Conservation (phyloP, 345 rosid genomes). For the Zanthoxylum bungeanum region DNA sequence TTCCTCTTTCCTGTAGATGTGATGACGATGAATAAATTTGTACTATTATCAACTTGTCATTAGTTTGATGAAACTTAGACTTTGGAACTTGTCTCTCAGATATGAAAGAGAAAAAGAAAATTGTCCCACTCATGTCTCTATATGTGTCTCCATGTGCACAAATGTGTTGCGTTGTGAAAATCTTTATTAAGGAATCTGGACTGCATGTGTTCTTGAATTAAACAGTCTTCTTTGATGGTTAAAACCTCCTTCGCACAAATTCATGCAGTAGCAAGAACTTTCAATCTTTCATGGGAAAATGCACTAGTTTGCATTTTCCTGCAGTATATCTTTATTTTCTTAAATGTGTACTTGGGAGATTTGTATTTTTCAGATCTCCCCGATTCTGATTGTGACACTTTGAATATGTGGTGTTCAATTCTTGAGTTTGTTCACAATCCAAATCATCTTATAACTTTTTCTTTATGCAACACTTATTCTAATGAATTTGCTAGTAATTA, state of each 20-base stretch:
- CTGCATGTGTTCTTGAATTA: background rate
- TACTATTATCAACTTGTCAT: background rate
- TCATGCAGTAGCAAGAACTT: background rate
- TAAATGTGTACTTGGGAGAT: too few relatives aligned
- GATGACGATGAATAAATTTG: background rate
- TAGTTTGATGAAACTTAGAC: background rate
- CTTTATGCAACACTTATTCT: background rate
- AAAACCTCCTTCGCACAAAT: too few relatives aligned
- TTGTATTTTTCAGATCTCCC: too few relatives aligned
- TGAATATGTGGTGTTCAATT: background rate
- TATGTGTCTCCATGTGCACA: background rate
- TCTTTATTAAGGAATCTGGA: background rate
- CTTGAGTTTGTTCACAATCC: background rate
- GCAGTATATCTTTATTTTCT: too few relatives aligned
- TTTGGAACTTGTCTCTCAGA: background rate
- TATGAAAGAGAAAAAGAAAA: background rate
- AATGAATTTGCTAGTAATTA: background rate
- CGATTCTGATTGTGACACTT: background rate
- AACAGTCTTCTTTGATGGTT: background rate
- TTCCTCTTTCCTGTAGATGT: background rate
- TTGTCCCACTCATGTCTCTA: background rate
- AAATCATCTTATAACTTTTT: background rate
- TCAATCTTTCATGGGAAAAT: too few relatives aligned
- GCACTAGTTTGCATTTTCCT: too few relatives aligned
- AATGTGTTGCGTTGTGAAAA: background rate